These are phyloP conservation scores for Exsudoporus frostii DNA, from an alignment of 768 basidiomycete species.

Conservation along the genomic window DNA sequence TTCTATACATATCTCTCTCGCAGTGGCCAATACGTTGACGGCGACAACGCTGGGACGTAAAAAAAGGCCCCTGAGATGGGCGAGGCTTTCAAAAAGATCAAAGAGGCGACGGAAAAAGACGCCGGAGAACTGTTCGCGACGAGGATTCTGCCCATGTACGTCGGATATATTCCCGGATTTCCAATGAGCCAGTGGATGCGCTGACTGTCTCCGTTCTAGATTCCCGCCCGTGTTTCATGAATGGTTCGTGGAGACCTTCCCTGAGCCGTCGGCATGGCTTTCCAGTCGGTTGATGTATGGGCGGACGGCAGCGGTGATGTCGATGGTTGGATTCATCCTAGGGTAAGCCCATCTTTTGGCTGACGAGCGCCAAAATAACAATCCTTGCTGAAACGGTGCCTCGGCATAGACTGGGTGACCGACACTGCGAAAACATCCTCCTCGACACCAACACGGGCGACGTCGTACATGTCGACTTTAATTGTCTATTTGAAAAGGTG, in stretches of 20 bases:
- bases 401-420: constrained; percentile 82
- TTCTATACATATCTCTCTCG: not conserved
- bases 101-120: constrained; percentile 45
- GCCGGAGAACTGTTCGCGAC: constrained; percentile 49
- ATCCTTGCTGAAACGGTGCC: not conserved
- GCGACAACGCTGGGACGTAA: not conserved
- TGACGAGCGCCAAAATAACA: not conserved
- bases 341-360: constrained; percentile 48
- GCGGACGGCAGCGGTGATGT: constrained; percentile 94
- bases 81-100: constrained; percentile 48
- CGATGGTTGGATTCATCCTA: constrained; percentile 95
- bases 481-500: constrained; percentile 96
- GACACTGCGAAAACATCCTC: constrained; percentile 95
- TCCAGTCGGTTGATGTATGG: constrained; percentile 82
- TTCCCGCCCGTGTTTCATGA: constrained; percentile 89
- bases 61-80: constrained; percentile 44
- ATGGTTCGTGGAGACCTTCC: constrained; percentile 97
- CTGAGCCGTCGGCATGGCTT: constrained; percentile 94
- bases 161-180: not conserved
- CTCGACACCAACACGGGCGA: constrained; percentile 87
- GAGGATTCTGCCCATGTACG: constrained; percentile 59
- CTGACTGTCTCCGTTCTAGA: constrained; percentile 32
- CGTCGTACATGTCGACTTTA: constrained; percentile 95
- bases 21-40: not conserved
- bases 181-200: not conserved